Evolutionary conservation across 2,329 filamentous ascomycete genomes (phyloP), one percentile per base, ranked within the genome.

Genomic region (Aspergillus pseudoterreus): DNA sequence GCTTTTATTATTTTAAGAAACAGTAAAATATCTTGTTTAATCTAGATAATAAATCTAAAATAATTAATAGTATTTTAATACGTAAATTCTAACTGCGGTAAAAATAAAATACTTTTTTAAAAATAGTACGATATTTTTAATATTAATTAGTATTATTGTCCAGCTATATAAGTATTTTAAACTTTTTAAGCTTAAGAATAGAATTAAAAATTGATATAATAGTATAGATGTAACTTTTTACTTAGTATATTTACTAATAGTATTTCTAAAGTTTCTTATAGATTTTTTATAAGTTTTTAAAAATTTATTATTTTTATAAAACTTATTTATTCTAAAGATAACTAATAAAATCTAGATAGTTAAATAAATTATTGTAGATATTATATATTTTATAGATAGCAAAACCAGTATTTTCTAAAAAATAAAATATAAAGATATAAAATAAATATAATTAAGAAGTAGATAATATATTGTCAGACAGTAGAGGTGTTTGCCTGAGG

Each of bases 301-400:
- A 9, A 19, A 41, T 41, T 11, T 41, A 9, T 19, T 41, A 4
- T 30, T 35, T 35, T 22, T 36, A 46, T 4, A 11, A 15, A 12
- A 22, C 33, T 33, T 22, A 17, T 21, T 46, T 46, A 14, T 22
- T 46, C 6, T 2, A 10, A 17, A 46, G 27, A 17, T 10, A 5
- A n/a, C 21, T 46, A 46, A 46, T 46, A 15, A 35, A 17, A 36
- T 46, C n/a, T 36, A 46, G 33, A 46, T 46, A 36, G 36, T 46
- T 22, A 46, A 46, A 46, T 11, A 46, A 9, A 46, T 46, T 46
- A 22, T 46, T 46, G 36, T 46, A 46, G 36, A 38, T 46, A 46
- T 36, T 21, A 36, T 46, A 46, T 10, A 46, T 12, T 14, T 22
- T 36, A 46, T 46, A 21, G 30, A 46, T 12, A 22, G n/a, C 19